Evolutionary conservation across 202 grass and related monocot genomes (phyloP).

Genomic region (Setaria viridis): DNA sequence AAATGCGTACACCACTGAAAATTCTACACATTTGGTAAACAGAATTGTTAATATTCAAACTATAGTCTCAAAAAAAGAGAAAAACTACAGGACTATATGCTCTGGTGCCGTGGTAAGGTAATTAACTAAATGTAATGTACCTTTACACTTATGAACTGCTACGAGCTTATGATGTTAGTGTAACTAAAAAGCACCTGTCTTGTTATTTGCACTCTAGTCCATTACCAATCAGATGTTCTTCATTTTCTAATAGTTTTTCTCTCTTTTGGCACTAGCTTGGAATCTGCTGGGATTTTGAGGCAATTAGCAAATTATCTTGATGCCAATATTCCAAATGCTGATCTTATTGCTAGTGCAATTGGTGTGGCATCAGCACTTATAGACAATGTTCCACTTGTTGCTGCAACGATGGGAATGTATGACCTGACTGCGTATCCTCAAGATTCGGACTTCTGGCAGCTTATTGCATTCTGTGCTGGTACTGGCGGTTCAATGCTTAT

Average conservation of each 20-base stretch:
- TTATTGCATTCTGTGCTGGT: slow-evolving; percentile 94
- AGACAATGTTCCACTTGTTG: slow-evolving; percentile 97
- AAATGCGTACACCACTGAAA: neutral
- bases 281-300: slow-evolving; percentile 90
- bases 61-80: neutral
- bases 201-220: slow-evolving; percentile 15
- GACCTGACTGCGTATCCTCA: slow-evolving; percentile 87
- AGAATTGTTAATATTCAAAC: neutral
- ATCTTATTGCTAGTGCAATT: slow-evolving; percentile 88
- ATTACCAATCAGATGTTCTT: slow-evolving; percentile 28
- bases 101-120: neutral
- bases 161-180: neutral
- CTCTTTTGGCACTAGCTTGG: slow-evolving; percentile 65
- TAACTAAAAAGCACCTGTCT: neutral
- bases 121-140: slow-evolving; percentile 1
- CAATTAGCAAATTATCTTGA: slow-evolving; percentile 96
- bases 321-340: slow-evolving; percentile 71
- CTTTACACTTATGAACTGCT: slow-evolving; percentile 12
- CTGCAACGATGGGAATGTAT: slow-evolving; percentile 98
- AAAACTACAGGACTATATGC: neutral
- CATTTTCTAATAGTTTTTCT: slow-evolving; percentile 39
- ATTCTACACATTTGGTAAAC: neutral
- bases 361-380: slow-evolving; percentile 88
- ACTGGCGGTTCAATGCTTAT: slow-evolving; percentile 98
- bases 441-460: slow-evolving; percentile 96